phyloP scores from a whole-genome alignment of 225 moss, liverwort and hornwort genomes.

The Marchantia paleacea region DNA sequence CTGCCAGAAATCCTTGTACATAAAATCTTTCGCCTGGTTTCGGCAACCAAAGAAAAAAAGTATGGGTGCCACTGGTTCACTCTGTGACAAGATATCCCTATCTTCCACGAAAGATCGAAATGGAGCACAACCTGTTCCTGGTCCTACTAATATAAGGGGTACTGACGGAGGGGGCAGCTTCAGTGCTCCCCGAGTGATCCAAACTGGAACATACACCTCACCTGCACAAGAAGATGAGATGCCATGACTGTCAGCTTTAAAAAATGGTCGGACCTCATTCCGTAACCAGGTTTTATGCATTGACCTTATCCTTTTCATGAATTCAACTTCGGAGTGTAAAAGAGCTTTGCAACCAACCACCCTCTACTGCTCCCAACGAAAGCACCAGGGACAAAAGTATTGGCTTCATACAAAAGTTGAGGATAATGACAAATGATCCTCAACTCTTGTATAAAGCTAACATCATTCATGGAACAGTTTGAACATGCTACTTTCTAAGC shows the following conservation, averaged over 20 bases:
- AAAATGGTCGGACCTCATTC: neutral
- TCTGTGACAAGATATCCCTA: conserved; percentile 39
- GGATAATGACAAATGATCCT: neutral
- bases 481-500: no score
- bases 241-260: neutral
- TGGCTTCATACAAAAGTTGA: neutral
- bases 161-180: conserved; percentile 70
- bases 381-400: neutral
- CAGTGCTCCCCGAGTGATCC: conserved; percentile 85
- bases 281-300: neutral
- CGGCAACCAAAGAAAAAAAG: conserved; percentile 95
- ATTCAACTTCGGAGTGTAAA: no score
- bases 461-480: neutral
- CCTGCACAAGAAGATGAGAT: conserved; percentile 27
- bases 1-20: conserved; percentile 77
- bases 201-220: conserved; percentile 62
- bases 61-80: conserved; percentile 55
- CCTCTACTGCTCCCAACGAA: no score
- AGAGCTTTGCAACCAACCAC: no score
- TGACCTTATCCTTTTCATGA: no score
- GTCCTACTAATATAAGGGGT: conserved; percentile 86
- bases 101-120: conserved; percentile 90
- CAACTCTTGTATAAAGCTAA: neutral
- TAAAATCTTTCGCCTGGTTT: conserved; percentile 65
- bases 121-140: conserved; percentile 97